A percentile compares a stretch with the other conserved stretches of the same genome.
Evolutionary conservation across 2,329 filamentous ascomycete genomes (phyloP).

Genomic region (Dothideomycetes sp.): DNA sequence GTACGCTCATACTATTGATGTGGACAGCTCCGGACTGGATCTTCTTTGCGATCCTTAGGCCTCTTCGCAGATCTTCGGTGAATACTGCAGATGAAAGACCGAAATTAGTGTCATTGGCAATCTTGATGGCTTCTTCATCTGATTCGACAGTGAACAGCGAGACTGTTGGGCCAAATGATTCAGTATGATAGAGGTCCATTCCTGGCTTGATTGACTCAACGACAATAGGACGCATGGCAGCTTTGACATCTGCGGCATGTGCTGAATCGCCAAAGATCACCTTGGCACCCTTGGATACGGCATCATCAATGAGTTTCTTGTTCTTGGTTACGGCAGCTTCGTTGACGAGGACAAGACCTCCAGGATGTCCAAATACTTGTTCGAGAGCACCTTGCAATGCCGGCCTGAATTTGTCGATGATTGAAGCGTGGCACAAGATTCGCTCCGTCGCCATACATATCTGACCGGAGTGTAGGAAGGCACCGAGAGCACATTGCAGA

Average conservation of each 20-base stretch:
- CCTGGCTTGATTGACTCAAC: constrained; percentile 53
- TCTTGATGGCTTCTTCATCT: constrained; percentile 20
- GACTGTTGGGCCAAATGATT: constrained; percentile 42
- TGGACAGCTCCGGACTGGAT: constrained; percentile 51
- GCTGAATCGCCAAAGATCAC: constrained; percentile 12
- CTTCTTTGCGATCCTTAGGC: constrained; percentile 31
- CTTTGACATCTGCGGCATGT: constrained; percentile 19
- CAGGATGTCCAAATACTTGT: constrained; percentile 34
- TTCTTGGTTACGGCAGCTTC: constrained; percentile 40
- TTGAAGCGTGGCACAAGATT: constrained; percentile 51
- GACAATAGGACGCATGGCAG: constrained; percentile 51
- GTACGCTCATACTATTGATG: constrained; percentile 39
- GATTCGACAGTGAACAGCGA: constrained; percentile 14
- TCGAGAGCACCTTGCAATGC: constrained; percentile 38
- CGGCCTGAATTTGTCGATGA: constrained; percentile 44
- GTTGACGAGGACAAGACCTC: constrained; percentile 32
- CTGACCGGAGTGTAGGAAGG: constrained; percentile 15
- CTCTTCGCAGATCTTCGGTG: constrained; percentile 51
- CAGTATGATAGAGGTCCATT: constrained; percentile 63
- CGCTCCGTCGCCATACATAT: constrained; percentile 75
- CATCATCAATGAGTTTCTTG: constrained; percentile 44
- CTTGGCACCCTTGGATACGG: constrained; percentile 47
- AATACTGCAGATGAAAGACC: constrained; percentile 63
- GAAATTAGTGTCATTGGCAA: constrained; percentile 57
- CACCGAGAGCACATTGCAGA: constrained; percentile 11